Conservation (phyloP, 306 rosid genomes). For the Prunus mume region DNA sequence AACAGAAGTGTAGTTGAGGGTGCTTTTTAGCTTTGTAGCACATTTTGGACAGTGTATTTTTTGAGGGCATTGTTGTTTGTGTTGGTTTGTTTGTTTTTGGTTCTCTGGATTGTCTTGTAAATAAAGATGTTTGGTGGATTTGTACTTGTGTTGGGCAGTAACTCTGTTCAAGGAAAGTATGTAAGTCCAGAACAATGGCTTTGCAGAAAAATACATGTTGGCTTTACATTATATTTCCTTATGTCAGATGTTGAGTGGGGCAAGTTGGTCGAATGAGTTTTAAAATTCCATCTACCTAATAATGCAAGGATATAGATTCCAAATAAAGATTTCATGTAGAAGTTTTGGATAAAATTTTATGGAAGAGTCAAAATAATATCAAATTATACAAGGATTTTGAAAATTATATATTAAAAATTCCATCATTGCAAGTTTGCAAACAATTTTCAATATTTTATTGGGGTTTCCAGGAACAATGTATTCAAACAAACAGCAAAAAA, state of each 20-base stretch:
- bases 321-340: neutral
- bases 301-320: neutral
- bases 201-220: neutral
- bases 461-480: neutral
- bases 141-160: neutral
- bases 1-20: neutral
- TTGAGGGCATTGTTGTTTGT: constrained; percentile 23
- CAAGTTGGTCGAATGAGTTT: neutral
- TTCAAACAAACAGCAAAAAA: neutral
- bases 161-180: neutral
- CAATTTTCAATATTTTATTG: neutral
- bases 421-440: too few relatives aligned
- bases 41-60: constrained; percentile 27
- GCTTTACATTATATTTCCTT: neutral
- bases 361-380: neutral
- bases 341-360: neutral
- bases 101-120: constrained; percentile 40
- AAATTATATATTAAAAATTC: neutral
- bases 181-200: neutral
- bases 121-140: constrained; percentile 33
- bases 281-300: neutral
- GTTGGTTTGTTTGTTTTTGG: constrained; percentile 38
- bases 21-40: constrained; percentile 22
- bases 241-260: neutral
- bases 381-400: neutral